phyloP scores from a whole-genome alignment of 179 eudicot genomes.

The Vitellaria paradoxa region DNA sequence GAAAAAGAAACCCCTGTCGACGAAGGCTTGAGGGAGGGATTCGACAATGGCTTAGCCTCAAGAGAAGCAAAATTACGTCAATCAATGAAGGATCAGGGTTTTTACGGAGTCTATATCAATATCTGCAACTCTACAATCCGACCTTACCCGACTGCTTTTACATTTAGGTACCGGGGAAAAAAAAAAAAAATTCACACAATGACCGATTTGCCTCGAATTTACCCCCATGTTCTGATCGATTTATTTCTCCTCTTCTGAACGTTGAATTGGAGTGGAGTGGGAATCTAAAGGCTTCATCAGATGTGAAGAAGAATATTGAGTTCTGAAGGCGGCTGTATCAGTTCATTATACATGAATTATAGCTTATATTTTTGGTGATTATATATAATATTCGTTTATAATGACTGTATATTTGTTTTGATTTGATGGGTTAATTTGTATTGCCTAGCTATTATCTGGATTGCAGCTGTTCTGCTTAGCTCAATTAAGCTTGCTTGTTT shows the following conservation, averaged over 20 bases:
- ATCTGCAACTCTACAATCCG: conserved; percentile 56
- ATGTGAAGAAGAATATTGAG: conserved; percentile 23
- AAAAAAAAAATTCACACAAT: conserved; percentile 49
- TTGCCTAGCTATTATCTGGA: background rate
- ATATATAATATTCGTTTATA: conserved; percentile 10
- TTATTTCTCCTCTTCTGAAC: conserved; percentile 57
- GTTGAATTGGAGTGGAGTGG: conserved; percentile 66
- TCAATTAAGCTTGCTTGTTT: background rate
- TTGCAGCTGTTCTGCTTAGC: background rate
- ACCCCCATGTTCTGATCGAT: conserved; percentile 59
- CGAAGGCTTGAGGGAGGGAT: conserved; percentile 58
- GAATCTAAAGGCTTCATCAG: conserved; percentile 49
- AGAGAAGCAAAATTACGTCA: conserved; percentile 62
- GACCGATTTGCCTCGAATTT: conserved; percentile 50
- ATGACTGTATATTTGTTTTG: background rate
- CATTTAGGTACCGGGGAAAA: conserved; percentile 45
- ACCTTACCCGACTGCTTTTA: conserved; percentile 46
- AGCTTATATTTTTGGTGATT: background rate
- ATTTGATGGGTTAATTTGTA: background rate
- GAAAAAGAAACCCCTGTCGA: conserved; percentile 28
- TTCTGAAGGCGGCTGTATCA: conserved; percentile 23
- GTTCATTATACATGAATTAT: background rate
- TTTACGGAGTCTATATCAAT: conserved; percentile 43
- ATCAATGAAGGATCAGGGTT: conserved; percentile 72
- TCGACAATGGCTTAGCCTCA: conserved; percentile 52